These are phyloP conservation scores for Phtheirospermum japonicum DNA, from an alignment of 257 asterid species.

Conservation along the genomic window DNA sequence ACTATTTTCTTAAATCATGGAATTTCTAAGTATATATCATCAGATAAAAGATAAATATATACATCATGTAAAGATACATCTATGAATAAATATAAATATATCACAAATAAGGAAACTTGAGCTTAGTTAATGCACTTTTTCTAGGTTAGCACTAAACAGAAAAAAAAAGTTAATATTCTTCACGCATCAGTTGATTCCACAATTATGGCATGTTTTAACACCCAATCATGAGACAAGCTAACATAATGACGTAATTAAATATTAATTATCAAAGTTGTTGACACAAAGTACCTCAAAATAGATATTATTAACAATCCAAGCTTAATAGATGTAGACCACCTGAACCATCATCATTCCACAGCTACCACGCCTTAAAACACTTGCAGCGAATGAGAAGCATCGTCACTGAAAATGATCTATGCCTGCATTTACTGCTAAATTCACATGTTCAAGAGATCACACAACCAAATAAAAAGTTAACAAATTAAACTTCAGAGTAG, in stretches of 20 bases:
- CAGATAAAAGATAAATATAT: no score
- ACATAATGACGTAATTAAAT: no score
- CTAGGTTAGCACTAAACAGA: not conserved
- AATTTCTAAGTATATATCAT: no score
- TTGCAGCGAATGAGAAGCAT: constrained; percentile 4
- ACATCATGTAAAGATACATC: no score
- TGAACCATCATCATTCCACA: constrained; percentile 2
- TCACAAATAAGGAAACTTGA: constrained; percentile 11
- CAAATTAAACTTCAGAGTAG: no score
- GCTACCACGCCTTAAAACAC: constrained; percentile 20
- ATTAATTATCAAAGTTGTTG: not conserved
- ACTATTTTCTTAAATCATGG: no score
- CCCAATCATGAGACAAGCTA: constrained; percentile 6
- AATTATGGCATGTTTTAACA: no score
- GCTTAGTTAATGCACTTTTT: constrained; percentile 17
- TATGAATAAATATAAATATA: no score
- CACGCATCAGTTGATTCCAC: constrained; percentile 3
- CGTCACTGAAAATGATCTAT: no score
- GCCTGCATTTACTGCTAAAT: no score
- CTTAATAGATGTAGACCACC: constrained; percentile 13
- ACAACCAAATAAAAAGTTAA: no score
- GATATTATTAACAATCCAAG: no score
- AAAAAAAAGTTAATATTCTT: constrained; percentile 10
- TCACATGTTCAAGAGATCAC: constrained; percentile 8
- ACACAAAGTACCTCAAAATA: constrained; percentile 15